Conservation (phyloP, 2,329 filamentous ascomycete species). For the Cylindrodendrum hubeiense region DNA sequence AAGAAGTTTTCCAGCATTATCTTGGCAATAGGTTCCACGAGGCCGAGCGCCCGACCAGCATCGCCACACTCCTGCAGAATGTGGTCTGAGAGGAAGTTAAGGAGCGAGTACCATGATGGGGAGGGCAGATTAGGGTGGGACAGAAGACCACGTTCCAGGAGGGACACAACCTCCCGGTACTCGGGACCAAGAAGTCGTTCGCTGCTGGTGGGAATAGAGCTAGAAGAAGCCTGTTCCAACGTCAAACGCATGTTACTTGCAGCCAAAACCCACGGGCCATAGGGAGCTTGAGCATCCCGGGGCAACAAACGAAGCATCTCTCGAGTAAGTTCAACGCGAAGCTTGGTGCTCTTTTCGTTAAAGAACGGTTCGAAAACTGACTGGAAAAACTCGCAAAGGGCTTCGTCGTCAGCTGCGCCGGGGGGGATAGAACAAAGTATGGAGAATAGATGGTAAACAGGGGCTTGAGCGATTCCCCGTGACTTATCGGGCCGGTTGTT, state of each 20-base stretch:
- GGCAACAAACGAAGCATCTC: conserved; percentile 66
- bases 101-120: conserved; percentile 65
- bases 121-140: conserved; percentile 62
- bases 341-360: conserved; percentile 58
- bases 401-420: conserved; percentile 61
- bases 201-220: conserved; percentile 37
- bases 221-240: conserved; percentile 51
- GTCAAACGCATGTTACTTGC: conserved; percentile 59
- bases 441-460: conserved; percentile 75
- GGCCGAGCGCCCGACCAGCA: conserved; percentile 72
- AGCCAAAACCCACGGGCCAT: conserved; percentile 64
- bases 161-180: conserved; percentile 76
- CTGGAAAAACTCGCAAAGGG: conserved; percentile 60
- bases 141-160: conserved; percentile 73
- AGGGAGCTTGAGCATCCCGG: conserved; percentile 58
- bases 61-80: conserved; percentile 75
- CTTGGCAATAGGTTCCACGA: conserved; percentile 79
- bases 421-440: conserved; percentile 67
- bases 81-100: conserved; percentile 67
- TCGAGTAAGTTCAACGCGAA: conserved; percentile 59
- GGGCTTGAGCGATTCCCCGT: conserved; percentile 64
- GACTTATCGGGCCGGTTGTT: conserved; percentile 70
- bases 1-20: conserved; percentile 55
- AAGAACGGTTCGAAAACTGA: conserved; percentile 71
- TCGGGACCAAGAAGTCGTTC: conserved; percentile 71